A percentile compares a stretch with the other conserved stretches of the same genome.
Conservation (phyloP, 345 rosid species). For the Aurinia saxatilis region DNA sequence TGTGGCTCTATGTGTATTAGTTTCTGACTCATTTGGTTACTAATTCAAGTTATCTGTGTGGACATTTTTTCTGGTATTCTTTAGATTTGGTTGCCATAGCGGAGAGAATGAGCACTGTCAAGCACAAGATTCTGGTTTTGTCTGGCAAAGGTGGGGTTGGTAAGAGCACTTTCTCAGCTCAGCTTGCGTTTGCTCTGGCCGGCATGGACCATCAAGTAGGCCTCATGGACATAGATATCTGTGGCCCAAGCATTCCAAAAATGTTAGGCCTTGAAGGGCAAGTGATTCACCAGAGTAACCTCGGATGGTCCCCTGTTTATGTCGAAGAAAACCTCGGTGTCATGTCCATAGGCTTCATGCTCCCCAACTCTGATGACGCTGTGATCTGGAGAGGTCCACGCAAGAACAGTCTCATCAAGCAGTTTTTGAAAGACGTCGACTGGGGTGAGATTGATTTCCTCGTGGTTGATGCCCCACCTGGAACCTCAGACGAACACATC, state of each 20-base stretch:
- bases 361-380: conserved; percentile 86
- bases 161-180: conserved; percentile 94
- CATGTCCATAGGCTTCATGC: conserved; percentile 98
- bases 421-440: conserved; percentile 81
- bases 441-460: conserved; percentile 95
- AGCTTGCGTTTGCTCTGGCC: conserved; percentile 80
- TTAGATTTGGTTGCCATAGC: conserved; percentile 87
- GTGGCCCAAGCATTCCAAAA: conserved; percentile 97
- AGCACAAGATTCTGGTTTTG: conserved; percentile 79
- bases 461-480: conserved; percentile 92
- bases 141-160: conserved; percentile 99
- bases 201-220: conserved; percentile 88
- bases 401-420: conserved; percentile 87
- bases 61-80: no score
- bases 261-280: conserved; percentile 95
- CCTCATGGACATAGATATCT: conserved; percentile 79
- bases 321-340: conserved; percentile 95
- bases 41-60: no score
- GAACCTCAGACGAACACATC: conserved; percentile 96
- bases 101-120: conserved; percentile 92
- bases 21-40: not conserved
- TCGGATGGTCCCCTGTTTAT: conserved; percentile 97
- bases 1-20: not conserved
- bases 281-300: conserved; percentile 94
- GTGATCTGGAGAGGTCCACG: conserved; percentile 98